Evolutionary conservation across 23 red algal genomes (phyloP).

Genomic region (Gracilariopsis chorda): DNA sequence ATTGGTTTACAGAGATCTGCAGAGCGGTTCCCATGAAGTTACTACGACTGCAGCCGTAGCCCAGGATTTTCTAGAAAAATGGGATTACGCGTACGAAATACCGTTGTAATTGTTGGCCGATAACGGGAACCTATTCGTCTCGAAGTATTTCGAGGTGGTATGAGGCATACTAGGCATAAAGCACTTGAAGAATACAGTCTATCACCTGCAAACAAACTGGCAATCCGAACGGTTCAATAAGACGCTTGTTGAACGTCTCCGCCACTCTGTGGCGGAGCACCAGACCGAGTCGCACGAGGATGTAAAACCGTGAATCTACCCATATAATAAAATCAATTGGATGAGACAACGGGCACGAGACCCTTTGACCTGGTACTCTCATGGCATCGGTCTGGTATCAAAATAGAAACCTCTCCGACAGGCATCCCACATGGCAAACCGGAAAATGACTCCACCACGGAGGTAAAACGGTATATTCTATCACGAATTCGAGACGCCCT

Average conservation of each 20-base stretch:
- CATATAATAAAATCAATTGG: background rate
- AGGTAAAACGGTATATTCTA: no score
- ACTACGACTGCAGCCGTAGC: background rate
- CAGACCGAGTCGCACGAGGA: background rate
- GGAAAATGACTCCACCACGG: no score
- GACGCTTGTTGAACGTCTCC: background rate
- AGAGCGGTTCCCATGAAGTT: background rate
- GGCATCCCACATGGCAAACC: no score
- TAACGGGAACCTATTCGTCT: no score
- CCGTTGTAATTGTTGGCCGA: background rate
- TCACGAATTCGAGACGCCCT: no score
- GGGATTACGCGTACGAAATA: background rate
- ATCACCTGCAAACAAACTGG: background rate
- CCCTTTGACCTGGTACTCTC: conserved; percentile 5
- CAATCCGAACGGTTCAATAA: background rate
- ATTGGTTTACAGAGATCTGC: background rate
- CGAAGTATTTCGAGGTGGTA: background rate
- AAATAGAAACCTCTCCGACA: no score
- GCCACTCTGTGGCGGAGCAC: background rate
- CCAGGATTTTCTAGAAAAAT: background rate
- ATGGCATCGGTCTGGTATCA: background rate
- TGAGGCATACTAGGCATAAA: background rate
- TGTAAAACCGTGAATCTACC: background rate
- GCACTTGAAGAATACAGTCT: background rate
- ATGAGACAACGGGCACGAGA: background rate